These are phyloP conservation scores for Erythrophleum fordii DNA, from an alignment of 306 rosid species.

Conservation along the genomic window DNA sequence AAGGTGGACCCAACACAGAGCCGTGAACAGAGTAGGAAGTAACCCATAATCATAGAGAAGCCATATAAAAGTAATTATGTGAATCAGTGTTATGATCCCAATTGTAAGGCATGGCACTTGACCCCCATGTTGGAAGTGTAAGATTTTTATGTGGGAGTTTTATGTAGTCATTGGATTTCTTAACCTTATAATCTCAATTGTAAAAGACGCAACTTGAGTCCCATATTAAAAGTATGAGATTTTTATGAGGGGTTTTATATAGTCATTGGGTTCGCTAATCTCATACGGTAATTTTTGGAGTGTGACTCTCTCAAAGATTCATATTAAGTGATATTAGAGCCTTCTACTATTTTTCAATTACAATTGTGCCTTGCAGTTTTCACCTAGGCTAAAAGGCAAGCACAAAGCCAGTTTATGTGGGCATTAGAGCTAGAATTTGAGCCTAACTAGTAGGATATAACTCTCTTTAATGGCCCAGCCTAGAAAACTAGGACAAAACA, in stretches of 20 bases:
- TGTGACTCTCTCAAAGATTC: neutral
- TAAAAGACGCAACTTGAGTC: neutral
- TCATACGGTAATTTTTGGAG: neutral
- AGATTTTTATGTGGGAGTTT: no score
- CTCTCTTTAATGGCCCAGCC: no score
- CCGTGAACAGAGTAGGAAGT: slow-evolving; percentile 24
- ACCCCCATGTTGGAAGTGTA: no score
- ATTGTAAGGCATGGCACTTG: neutral
- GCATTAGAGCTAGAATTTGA: neutral
- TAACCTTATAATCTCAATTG: no score
- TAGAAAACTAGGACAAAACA: neutral
- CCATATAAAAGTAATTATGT: slow-evolving; percentile 1
- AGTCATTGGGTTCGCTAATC: neutral
- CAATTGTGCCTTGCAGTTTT: neutral
- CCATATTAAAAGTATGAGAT: neutral
- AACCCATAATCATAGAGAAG: neutral
- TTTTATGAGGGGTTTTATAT: neutral
- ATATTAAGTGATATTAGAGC: no score
- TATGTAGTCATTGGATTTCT: neutral
- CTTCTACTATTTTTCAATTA: neutral
- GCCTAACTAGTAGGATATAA: neutral
- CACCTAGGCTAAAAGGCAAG: neutral
- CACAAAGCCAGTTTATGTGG: neutral
- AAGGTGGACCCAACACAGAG: slow-evolving; percentile 40
- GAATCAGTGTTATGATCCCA: neutral